Percentiles rank a stretch among this genome's conserved stretches.
Conservation (phyloP, 192 early-diverging fungal genomes). For the Martensiomyces pterosporus region DNA sequence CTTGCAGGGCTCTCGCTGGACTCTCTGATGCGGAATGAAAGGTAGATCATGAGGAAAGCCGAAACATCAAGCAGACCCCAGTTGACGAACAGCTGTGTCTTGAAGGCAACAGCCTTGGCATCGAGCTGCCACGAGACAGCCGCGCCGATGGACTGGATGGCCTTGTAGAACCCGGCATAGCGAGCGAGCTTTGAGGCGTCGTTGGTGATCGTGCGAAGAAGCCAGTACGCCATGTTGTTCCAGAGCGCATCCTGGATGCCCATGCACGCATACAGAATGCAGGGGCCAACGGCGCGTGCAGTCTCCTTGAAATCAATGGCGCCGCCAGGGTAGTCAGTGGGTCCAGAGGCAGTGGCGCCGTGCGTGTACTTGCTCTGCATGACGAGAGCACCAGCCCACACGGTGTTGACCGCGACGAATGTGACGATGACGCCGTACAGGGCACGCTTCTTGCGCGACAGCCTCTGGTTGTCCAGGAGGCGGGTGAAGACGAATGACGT, state of each 20-base stretch:
- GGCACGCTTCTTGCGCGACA: constrained; percentile 56
- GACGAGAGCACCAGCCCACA: constrained; percentile 57
- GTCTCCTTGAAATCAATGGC: constrained; percentile 41
- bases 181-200: constrained; percentile 59
- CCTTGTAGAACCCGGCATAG: too few species aligned
- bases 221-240: constrained; percentile 69
- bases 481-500: constrained; percentile 58
- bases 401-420: constrained; percentile 33
- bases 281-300: constrained; percentile 50
- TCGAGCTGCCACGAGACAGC: constrained; percentile 55
- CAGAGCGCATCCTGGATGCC: too few species aligned
- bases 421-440: constrained; percentile 48
- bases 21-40: constrained; percentile 6
- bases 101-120: constrained; percentile 3
- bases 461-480: constrained; percentile 54
- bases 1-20: too few species aligned
- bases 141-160: constrained; percentile 62
- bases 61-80: constrained; percentile 5
- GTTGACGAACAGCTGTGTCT: constrained; percentile 8
- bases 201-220: constrained; percentile 74
- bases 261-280: too few species aligned
- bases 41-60: constrained; percentile 2
- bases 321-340: too few species aligned
- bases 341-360: constrained; percentile 3
- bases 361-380: constrained; percentile 55